Evolutionary conservation across 2,329 filamentous ascomycete genomes (phyloP).

Genomic region (Colletotrichum magnum): DNA sequence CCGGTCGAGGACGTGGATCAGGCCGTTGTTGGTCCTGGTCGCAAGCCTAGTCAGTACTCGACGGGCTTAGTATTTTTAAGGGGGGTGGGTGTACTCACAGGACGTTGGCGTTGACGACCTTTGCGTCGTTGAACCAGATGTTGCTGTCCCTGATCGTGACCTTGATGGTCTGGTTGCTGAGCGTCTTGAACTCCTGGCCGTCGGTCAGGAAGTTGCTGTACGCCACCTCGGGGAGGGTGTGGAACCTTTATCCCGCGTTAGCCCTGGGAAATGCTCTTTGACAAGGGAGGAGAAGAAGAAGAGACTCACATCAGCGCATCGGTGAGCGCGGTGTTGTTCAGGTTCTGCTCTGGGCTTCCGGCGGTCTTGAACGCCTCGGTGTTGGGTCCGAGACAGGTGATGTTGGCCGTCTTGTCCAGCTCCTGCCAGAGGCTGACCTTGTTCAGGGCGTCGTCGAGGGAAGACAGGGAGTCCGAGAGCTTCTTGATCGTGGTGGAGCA

Average conservation of each 20-base stretch:
- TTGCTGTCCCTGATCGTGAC: slow-evolving; percentile 42
- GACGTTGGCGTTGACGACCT: slow-evolving; percentile 44
- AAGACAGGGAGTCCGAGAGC: slow-evolving; percentile 25
- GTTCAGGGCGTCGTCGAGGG: slow-evolving; percentile 35
- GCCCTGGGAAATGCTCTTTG: no score
- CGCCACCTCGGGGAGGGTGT: slow-evolving; percentile 41
- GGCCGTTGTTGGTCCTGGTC: slow-evolving; percentile 44
- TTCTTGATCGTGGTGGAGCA: slow-evolving; percentile 41
- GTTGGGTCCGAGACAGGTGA: slow-evolving; percentile 45
- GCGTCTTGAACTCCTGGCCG: slow-evolving; percentile 40
- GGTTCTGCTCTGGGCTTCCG: slow-evolving; percentile 39
- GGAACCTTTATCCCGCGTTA: slow-evolving; percentile 3
- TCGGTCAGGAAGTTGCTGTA: slow-evolving; percentile 43
- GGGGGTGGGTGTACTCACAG: slow-evolving; percentile 28
- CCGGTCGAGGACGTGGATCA: slow-evolving; percentile 45
- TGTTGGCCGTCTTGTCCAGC: slow-evolving; percentile 42
- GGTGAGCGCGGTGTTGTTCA: slow-evolving; percentile 36
- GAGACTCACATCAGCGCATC: slow-evolving; percentile 41
- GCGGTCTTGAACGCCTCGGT: slow-evolving; percentile 41
- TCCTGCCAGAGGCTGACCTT: slow-evolving; percentile 37
- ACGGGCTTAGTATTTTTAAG: no score
- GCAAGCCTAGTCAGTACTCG: not conserved
- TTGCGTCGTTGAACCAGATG: slow-evolving; percentile 46
- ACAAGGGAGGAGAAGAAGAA: no score
- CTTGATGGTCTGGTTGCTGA: slow-evolving; percentile 36